These are phyloP conservation scores for Allantophomopsis lycopodina DNA, from an alignment of 2,329 filamentous ascomycete genomes.

Conservation along the genomic window DNA sequence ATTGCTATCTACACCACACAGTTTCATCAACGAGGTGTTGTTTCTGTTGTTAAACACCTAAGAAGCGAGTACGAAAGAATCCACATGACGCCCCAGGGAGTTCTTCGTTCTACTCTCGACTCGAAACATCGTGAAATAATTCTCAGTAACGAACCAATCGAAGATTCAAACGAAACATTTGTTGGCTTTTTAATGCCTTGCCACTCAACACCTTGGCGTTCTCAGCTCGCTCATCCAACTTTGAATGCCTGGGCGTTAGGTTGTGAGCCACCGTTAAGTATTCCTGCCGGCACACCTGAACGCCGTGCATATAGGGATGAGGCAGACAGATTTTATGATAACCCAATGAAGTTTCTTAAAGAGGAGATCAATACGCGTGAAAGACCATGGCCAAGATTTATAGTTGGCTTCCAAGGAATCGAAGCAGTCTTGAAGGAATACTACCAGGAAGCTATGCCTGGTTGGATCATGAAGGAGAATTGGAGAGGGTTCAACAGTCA, in stretches of 20 bases:
- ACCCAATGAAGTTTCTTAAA: slow-evolving; percentile 42
- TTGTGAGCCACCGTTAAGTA: slow-evolving; percentile 76
- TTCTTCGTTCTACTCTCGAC: slow-evolving; percentile 8
- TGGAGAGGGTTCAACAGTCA: slow-evolving; percentile 47
- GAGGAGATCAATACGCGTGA: slow-evolving; percentile 12
- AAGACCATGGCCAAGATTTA: slow-evolving; percentile 36
- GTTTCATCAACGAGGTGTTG: slow-evolving; percentile 68
- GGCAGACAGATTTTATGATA: slow-evolving; percentile 76
- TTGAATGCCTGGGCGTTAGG: slow-evolving; percentile 74
- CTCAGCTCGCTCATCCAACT: slow-evolving; percentile 62
- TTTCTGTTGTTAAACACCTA: slow-evolving; percentile 62
- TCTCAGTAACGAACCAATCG: neutral
- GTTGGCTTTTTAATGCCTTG: slow-evolving; percentile 87
- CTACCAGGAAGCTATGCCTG: slow-evolving; percentile 25
- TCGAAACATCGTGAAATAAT: no score
- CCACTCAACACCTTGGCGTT: slow-evolving; percentile 92
- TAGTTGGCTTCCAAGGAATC: slow-evolving; percentile 47
- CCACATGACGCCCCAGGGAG: slow-evolving; percentile 27
- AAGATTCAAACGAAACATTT: slow-evolving; percentile 32
- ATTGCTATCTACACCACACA: slow-evolving; percentile 63
- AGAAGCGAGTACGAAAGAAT: slow-evolving; percentile 56
- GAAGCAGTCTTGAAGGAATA: slow-evolving; percentile 31
- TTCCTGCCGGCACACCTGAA: slow-evolving; percentile 40
- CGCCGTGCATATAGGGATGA: slow-evolving; percentile 69
- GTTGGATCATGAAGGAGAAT: slow-evolving; percentile 28